Base-by-base conservation (phyloP, 2,329 filamentous ascomycete species). In the Chaetoscypha palmicola region DNA sequence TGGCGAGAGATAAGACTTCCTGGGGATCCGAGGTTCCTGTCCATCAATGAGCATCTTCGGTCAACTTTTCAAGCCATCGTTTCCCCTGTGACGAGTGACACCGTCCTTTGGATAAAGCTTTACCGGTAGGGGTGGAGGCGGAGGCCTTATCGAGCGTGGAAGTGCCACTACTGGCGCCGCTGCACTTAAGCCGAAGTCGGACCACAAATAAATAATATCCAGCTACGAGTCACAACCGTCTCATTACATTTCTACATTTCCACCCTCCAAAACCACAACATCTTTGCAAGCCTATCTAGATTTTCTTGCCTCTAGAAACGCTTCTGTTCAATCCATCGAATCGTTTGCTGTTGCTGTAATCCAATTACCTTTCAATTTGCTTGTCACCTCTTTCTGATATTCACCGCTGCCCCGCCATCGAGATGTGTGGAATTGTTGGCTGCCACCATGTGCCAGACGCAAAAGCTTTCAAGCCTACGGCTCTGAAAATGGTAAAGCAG, bases 401-500 rank as follows among this genome's bases (percentile, higher is more conserved):
- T 28, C 38, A 16, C 33, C 23, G 11, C 31, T 31, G 30, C 35
- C 22, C 20, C 21, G 21, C 41, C 41, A 37, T 23, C 44, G 39
- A 33, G 21, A 56, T 54, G 53, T 56, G 53, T 46, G 53, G 53
- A 46, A 46, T 48, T 36, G 46, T 51, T 38, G 40, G 41, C 24
- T 48, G 43, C 34, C 38, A 50, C 50, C 81, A 79, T 72, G 90
- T 97, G 65, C 90, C 91, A 53, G 86, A 96, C 78, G 88, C 96
- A 62, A 81, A 86, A 64, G 90, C 89, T 64, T 97, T 97, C 76
- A 96, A 96, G 80, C 85, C 91, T 40, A 91, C 85, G 51, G 91
- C 91, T 62, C 76, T 97, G 68, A 84, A 84, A 70, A 85, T 97
- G 72, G 82, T 89, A 56, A 96, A 96, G 77, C 84, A 87, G 88